Conservation (phyloP, 2,329 filamentous ascomycete species). For the Anthostomella pinea region DNA sequence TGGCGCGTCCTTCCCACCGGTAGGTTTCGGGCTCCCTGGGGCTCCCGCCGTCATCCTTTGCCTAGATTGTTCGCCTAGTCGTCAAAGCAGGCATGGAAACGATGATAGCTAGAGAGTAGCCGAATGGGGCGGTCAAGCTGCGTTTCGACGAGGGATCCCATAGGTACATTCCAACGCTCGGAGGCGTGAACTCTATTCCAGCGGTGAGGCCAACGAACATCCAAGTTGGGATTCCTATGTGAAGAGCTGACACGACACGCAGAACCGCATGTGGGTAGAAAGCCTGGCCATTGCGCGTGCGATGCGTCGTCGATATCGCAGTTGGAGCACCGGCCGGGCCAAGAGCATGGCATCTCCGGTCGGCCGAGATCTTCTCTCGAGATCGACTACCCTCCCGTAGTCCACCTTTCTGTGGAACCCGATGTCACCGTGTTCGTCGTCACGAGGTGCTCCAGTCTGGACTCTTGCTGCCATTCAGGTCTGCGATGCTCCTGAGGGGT, state of each 20-base stretch:
- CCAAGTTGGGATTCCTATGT: too few species aligned
- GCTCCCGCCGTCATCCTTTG: too few species aligned
- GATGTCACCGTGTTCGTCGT: too few species aligned
- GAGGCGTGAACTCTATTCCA: background rate
- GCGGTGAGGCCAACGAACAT: background rate
- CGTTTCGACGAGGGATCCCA: background rate
- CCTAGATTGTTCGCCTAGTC: background rate
- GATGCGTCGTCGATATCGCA: too few species aligned
- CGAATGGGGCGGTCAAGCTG: background rate
- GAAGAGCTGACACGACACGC: background rate
- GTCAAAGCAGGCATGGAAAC: background rate
- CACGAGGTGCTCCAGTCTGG: too few species aligned
- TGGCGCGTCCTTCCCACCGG: background rate
- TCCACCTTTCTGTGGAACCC: too few species aligned
- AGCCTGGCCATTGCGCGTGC: too few species aligned
- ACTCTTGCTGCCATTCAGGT: too few species aligned
- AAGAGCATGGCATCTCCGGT: too few species aligned
- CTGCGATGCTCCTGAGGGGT: background rate
- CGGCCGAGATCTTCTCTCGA: too few species aligned
- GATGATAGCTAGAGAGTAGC: conserved; percentile 1
- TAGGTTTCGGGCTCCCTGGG: background rate
- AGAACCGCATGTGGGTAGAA: background rate
- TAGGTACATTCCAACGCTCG: background rate
- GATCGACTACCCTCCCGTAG: too few species aligned
- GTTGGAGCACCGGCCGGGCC: too few species aligned